phyloP scores from a whole-genome alignment of 306 rosid genomes.

The Canavalia ensiformis region DNA sequence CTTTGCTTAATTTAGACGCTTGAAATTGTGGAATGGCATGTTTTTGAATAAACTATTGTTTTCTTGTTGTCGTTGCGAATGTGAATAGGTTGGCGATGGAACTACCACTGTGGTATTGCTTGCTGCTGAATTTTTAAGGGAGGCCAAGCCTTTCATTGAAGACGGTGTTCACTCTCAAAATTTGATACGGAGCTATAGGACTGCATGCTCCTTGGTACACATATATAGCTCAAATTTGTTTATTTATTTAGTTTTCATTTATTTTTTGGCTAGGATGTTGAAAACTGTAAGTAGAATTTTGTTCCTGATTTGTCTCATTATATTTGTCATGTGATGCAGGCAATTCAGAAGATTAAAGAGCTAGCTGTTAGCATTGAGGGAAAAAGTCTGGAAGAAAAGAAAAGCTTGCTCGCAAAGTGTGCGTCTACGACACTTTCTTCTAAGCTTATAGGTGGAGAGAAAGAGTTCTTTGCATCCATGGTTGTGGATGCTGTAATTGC shows the following conservation, averaged over 20 bases:
- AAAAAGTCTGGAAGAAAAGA: constrained; percentile 93
- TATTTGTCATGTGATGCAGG: constrained; percentile 54
- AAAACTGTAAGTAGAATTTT: neutral
- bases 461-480: constrained; percentile 94
- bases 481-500: constrained; percentile 96
- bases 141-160: constrained; percentile 97
- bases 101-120: constrained; percentile 98
- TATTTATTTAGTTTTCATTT: neutral
- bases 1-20: constrained; percentile 17
- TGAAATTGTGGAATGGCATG: constrained; percentile 4
- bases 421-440: constrained; percentile 99
- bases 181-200: constrained; percentile 85
- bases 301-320: constrained; percentile 6
- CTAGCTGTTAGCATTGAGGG: constrained; percentile 95
- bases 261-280: neutral
- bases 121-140: constrained; percentile 92
- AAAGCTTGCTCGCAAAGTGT: constrained; percentile 86
- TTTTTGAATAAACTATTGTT: neutral
- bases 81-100: constrained; percentile 93
- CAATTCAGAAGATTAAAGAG: constrained; percentile 85
- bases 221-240: neutral
- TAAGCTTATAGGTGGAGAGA: constrained; percentile 97
- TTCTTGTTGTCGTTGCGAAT: constrained; percentile 35
- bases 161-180: constrained; percentile 96
- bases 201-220: constrained; percentile 78